A percentile compares a stretch with the other conserved stretches of the same genome.
phyloP scores from a whole-genome alignment of 441 rosid species.

The Erysimum cheiri region DNA sequence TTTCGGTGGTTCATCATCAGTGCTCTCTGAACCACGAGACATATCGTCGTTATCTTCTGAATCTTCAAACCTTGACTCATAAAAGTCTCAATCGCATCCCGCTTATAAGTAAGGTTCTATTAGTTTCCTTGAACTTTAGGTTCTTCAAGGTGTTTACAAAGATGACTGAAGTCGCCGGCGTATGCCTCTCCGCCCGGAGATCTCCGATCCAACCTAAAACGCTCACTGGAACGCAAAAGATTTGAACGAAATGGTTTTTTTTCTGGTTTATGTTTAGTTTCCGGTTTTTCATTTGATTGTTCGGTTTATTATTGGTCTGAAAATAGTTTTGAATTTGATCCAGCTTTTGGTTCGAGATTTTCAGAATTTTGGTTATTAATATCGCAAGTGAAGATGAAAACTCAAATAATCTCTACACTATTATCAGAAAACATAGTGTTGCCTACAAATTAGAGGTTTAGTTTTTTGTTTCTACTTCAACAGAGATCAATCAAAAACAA shows the following conservation, averaged over 20 bases:
- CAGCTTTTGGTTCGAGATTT: neutral
- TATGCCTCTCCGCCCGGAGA: neutral
- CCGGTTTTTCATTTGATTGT: conserved; percentile 8
- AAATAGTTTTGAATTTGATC: neutral
- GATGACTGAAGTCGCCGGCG: conserved; percentile 29
- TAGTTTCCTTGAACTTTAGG: conserved; percentile 51
- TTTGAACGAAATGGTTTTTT: neutral
- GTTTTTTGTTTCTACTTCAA: too few relatives aligned
- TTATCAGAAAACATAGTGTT: too few relatives aligned
- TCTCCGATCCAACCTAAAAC: conserved; percentile 22
- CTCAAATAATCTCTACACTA: too few relatives aligned
- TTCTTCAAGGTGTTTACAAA: conserved; percentile 44
- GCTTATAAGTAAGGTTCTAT: conserved; percentile 28
- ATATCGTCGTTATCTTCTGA: conserved; percentile 50
- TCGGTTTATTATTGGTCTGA: conserved; percentile 14
- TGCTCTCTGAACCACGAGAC: conserved; percentile 45
- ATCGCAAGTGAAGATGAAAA: too few relatives aligned
- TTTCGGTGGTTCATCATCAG: conserved; percentile 43
- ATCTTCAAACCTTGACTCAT: conserved; percentile 43
- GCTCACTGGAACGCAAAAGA: neutral
- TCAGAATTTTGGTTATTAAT: neutral
- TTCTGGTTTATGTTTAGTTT: neutral
- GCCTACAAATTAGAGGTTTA: too few relatives aligned
- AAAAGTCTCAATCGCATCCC: conserved; percentile 35
- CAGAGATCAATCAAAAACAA: too few relatives aligned